phyloP scores from a whole-genome alignment of 2,329 filamentous ascomycete genomes.

The Cercospora citrullina region DNA sequence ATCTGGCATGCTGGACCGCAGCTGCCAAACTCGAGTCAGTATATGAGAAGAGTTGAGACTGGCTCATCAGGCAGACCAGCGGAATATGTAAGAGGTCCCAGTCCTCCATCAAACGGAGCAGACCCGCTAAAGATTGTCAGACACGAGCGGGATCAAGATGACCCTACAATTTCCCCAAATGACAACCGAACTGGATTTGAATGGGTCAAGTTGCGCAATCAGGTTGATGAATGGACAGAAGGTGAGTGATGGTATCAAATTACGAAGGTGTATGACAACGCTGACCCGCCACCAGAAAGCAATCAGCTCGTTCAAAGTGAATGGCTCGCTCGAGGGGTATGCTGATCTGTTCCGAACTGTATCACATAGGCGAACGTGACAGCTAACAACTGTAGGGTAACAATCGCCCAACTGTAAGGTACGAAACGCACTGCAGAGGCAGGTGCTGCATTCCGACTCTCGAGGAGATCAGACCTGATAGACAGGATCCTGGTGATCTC shows the following conservation, averaged over 20 bases:
- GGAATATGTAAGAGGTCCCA: slow-evolving; percentile 26
- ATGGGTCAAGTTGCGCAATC: slow-evolving; percentile 22
- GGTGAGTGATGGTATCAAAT: slow-evolving; percentile 13
- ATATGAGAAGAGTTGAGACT: slow-evolving; percentile 29
- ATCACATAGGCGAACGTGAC: neutral
- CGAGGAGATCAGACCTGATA: slow-evolving; percentile 20
- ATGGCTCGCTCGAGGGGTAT: slow-evolving; percentile 23
- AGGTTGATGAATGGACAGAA: slow-evolving; percentile 21
- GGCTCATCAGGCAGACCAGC: slow-evolving; percentile 17
- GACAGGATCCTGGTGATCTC: slow-evolving; percentile 20
- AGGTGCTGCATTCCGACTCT: slow-evolving; percentile 25
- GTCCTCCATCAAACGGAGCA: neutral
- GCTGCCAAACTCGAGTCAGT: slow-evolving; percentile 31
- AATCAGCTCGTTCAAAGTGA: slow-evolving; percentile 21
- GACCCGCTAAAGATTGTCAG: slow-evolving; percentile 26
- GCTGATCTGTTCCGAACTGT: neutral
- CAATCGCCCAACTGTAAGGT: slow-evolving; percentile 19
- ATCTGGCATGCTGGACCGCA: slow-evolving; percentile 39
- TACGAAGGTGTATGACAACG: neutral
- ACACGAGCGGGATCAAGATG: slow-evolving; percentile 27
- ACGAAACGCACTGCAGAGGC: slow-evolving; percentile 23
- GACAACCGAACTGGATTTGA: slow-evolving; percentile 10
- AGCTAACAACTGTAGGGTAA: slow-evolving; percentile 17
- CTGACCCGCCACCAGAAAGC: slow-evolving; percentile 16
- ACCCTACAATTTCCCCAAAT: neutral